Evolutionary conservation across 768 basidiomycete genomes (phyloP), one percentile per base, ranked within the genome.

Genomic region (Pisolithus sp.): DNA sequence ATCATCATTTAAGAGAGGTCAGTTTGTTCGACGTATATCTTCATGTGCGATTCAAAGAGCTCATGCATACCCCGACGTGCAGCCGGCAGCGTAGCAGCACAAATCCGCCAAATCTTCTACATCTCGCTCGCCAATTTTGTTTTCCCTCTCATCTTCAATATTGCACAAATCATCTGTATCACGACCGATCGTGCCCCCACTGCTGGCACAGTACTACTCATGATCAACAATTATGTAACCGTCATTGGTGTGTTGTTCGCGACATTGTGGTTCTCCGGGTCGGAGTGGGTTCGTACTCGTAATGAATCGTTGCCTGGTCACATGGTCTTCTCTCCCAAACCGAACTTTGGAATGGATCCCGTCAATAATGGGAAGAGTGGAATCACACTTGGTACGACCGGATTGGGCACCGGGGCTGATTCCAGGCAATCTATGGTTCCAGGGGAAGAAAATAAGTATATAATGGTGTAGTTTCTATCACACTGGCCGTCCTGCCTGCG

Each of bases 61-160:
- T 43, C 18, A 44, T 6, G 10, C 4, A 45, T 26, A n/a, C 9
- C 13, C 48, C 38, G 38, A 9, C 17, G n/a, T 18, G 5, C 41
- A 44, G 51, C 43, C 60, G 61, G 58, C 30, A 56, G 51, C 41
- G 38, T 65, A 24, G 49, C 62, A 26, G 50, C 59, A 1, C 63
- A 65, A 23, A 42, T 71, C 38, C 63, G 59, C 15, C 63, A 58
- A 30, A 56, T 73, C 13, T 72, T 73, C 58, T 62, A 62, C 37
- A 69, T 74, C 46, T 66, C 71, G 0, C 48, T 65, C 8, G 61
- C 67, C 2, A 73, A 71, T 53, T 73, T 73, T 56, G 61, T 73
- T 36, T 67, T 73, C 55, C 73, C 72, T 15, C 60, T 64, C 15
- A 50, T 71, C 24, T 62, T 72, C 26, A 65, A 62, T 53, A 56